Conservation (phyloP, 495 filamentous ascomycete genomes). For the Penicillium argentinense region DNA sequence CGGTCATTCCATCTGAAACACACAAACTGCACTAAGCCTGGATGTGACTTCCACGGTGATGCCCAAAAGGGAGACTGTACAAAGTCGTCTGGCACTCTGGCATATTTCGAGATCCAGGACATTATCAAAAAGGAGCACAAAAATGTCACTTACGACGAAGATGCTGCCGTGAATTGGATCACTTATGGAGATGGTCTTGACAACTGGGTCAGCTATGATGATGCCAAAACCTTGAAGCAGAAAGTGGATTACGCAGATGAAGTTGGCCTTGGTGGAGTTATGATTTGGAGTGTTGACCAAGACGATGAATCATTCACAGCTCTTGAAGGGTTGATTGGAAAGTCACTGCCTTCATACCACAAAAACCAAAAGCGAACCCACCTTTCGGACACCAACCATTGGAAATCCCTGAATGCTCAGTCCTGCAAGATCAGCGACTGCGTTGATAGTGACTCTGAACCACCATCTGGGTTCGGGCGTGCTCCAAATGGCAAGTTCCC, state of each 20-base stretch:
- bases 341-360: too few relatives aligned
- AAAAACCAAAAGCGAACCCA: too few relatives aligned
- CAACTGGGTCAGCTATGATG: constrained; percentile 53
- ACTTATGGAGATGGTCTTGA: constrained; percentile 32
- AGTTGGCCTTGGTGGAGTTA: constrained; percentile 17
- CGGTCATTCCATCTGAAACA: constrained; percentile 19
- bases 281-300: constrained; percentile 18
- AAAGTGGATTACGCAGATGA: constrained; percentile 42
- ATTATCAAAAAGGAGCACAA: background rate
- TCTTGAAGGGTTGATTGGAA: too few relatives aligned
- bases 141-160: constrained; percentile 5
- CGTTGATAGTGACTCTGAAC: too few relatives aligned
- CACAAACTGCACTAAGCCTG: constrained; percentile 3
- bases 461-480: too few relatives aligned
- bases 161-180: constrained; percentile 35
- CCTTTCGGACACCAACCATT: too few relatives aligned
- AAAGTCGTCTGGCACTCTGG: background rate
- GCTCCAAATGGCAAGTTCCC: too few relatives aligned
- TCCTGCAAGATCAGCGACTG: too few relatives aligned
- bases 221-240: constrained; percentile 36
- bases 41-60: constrained; percentile 4
- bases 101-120: constrained; percentile 2
- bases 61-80: constrained; percentile 4
- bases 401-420: too few relatives aligned
- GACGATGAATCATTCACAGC: too few relatives aligned